Base-by-base conservation (phyloP, 2,329 filamentous ascomycete species). In the Trichoderma asperellum region DNA sequence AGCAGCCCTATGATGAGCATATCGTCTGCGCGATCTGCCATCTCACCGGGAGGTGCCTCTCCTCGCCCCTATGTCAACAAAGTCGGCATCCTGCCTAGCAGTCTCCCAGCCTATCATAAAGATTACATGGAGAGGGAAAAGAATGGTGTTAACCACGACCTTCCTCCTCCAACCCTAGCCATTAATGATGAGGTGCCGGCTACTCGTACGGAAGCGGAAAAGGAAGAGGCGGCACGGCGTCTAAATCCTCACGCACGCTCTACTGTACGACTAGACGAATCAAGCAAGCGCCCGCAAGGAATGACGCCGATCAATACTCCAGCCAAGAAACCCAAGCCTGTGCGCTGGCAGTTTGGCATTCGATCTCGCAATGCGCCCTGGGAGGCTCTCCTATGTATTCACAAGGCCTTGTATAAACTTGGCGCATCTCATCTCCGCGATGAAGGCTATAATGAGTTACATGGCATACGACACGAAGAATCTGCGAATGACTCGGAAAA, bases 321-420 rank as follows among this genome's bases (percentile, higher is more conserved):
- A 4, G 64, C 55, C 21, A 93, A 92, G 82, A 94, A 92, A 79
- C 81, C 85, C 5, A 94, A 92, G 76, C 92, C 92, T 1, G 92
- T 94, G 18, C 93, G 95, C 73, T 99, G 96, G 96, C 96, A 99
- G 78, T 99, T 99, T 77, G 96, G 96, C 68, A 99, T 99, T 71
- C 89, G 96, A 47, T 97, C 93, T 57, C 89, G 96, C 60, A 99
- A 98, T 76, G 92, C 93, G 68, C 96, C 96, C 0, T 93, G 94
- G 75, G 96, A 99, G 79, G 96, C 96, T 0, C 91, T 99, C 79
- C 84, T 97, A 32, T 97, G 95, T 76, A 96, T 99, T 68, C 97
- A 97, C 84, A 94, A 95, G 78, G 94, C 96, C 0, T 83, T 99
- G 55, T 86, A 90, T 71, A 94, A 94, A 73, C 90, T 97, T 76